phyloP scores from a whole-genome alignment of 495 filamentous ascomycete species.

The Xanthoparmelia taractica region DNA sequence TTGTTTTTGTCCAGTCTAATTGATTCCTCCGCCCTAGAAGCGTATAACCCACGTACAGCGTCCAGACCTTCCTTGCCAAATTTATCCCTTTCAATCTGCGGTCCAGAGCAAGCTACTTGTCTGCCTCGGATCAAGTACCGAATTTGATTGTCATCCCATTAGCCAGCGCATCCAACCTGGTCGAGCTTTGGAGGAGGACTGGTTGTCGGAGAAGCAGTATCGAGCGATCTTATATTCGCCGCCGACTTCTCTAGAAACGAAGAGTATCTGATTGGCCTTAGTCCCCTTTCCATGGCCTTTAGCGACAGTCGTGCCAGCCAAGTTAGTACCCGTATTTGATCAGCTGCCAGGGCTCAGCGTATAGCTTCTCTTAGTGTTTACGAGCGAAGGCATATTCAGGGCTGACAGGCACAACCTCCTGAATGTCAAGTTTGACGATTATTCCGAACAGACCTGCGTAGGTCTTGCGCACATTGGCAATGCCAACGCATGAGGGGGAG shows the following conservation, averaged over 20 bases:
- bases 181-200: conserved; percentile 15
- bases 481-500: conserved; percentile 16
- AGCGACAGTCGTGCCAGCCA: conserved; percentile 10
- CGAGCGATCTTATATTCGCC: conserved; percentile 21
- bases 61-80: not conserved
- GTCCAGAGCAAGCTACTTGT: no score
- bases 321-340: conserved; percentile 13
- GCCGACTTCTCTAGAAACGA: conserved; percentile 10
- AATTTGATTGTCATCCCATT: no score
- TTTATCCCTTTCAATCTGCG: not conserved
- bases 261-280: conserved; percentile 18
- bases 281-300: conserved; percentile 10
- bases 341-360: not conserved
- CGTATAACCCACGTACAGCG: not conserved
- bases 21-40: not conserved
- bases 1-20: not conserved
- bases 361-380: not conserved
- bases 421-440: conserved; percentile 18
- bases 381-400: conserved; percentile 12
- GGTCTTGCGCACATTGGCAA: conserved; percentile 12
- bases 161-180: no score
- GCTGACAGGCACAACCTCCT: conserved; percentile 16
- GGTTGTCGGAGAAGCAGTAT: conserved; percentile 18
- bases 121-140: no score
- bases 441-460: conserved; percentile 15